Conservation (phyloP, 1,284 basidiomycete species). For the Rhizopogon hawkerae region DNA sequence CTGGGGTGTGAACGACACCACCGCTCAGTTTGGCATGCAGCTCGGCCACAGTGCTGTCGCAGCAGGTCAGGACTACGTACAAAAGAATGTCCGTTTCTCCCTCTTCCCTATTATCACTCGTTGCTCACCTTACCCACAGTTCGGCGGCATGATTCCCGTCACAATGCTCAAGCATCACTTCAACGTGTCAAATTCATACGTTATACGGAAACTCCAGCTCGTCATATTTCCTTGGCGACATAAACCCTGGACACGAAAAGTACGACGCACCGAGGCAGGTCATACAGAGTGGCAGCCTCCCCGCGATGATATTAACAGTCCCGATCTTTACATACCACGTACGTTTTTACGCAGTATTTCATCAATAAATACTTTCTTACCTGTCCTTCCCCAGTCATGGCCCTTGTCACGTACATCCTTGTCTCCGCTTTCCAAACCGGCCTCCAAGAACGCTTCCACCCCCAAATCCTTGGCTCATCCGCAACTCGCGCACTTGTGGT, state of each 20-base stretch:
- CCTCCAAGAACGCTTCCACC: constrained; percentile 77
- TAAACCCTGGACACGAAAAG: constrained; percentile 68
- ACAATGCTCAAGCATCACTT: constrained; percentile 87
- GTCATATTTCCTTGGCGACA: constrained; percentile 97
- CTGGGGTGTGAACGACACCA: constrained; percentile 87
- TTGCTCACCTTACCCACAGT: constrained; percentile 35
- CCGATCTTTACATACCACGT: constrained; percentile 96
- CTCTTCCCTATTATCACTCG: constrained; percentile 1
- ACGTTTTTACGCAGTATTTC: constrained; percentile 20
- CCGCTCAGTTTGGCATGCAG: constrained; percentile 95
- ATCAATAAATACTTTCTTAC: constrained; percentile 1
- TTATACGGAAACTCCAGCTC: constrained; percentile 82
- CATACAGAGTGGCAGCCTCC: constrained; percentile 82
- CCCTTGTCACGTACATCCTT: constrained; percentile 92
- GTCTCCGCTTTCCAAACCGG: constrained; percentile 81
- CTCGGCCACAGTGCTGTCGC: constrained; percentile 87
- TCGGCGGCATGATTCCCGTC: constrained; percentile 71
- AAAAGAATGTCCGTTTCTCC: constrained; percentile 70
- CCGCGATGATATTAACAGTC: constrained; percentile 91
- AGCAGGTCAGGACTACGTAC: constrained; percentile 93
- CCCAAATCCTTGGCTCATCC: constrained; percentile 82
- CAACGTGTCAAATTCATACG: constrained; percentile 95
- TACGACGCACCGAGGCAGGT: constrained; percentile 55
- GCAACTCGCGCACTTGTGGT: constrained; percentile 79
- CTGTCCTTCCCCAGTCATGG: constrained; percentile 64